These are phyloP conservation scores for Hyphopichia pseudoburtonii DNA, from an alignment of 1,139 yeast species.

Conservation along the genomic window DNA sequence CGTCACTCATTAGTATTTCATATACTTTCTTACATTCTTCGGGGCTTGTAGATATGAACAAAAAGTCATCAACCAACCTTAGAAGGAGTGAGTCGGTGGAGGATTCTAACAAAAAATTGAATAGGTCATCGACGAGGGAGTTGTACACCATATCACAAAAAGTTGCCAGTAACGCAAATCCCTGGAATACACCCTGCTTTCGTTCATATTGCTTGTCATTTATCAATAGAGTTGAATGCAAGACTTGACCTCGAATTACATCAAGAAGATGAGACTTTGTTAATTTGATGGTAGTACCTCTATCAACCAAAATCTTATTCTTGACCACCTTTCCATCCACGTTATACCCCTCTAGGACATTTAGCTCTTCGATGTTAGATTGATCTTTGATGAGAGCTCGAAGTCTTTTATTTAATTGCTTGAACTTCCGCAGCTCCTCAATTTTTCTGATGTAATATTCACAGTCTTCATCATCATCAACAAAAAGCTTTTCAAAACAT, in stretches of 20 bases:
- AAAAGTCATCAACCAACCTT: conserved; percentile 84
- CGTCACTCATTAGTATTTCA: conserved; percentile 22
- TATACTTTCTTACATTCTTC: conserved; percentile 19
- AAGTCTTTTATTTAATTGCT: conserved; percentile 9
- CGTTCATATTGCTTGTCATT: conserved; percentile 32
- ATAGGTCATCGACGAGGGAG: conserved; percentile 49
- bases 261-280: conserved; percentile 23
- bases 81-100: conserved; percentile 41
- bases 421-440: conserved; percentile 9
- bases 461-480: conserved; percentile 19
- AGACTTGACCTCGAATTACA: conserved; percentile 24
- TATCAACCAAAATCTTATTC: conserved; percentile 21
- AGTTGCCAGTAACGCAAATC: conserved; percentile 73
- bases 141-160: conserved; percentile 78
- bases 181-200: conserved; percentile 79
- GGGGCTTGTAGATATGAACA: conserved; percentile 54
- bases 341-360: conserved; percentile 9
- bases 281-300: conserved; percentile 24
- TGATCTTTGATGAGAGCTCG: conserved; percentile 13
- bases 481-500: conserved; percentile 25
- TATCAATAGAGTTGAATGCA: conserved; percentile 19
- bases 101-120: conserved; percentile 24
- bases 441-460: conserved; percentile 24
- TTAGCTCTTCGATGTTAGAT: conserved; percentile 13
- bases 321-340: conserved; percentile 3